Evolutionary conservation across 352 stramenopile species (phyloP), one percentile per base, ranked within the genome.

Genomic region (Phytophthora citricola): DNA sequence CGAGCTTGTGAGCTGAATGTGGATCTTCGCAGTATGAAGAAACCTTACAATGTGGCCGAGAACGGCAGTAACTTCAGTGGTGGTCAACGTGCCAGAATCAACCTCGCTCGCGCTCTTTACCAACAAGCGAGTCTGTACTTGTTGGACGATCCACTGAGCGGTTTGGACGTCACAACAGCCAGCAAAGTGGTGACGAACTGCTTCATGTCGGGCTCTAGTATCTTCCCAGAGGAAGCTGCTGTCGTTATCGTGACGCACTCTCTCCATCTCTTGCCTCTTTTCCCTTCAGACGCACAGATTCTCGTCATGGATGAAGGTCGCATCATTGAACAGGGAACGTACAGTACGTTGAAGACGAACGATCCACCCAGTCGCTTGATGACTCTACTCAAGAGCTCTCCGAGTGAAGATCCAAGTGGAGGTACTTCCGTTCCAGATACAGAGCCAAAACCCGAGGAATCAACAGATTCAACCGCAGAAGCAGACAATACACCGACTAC

Each of bases 131-230:
- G 39, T 8, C 55, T 98, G 11, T 95, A 95, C 32, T 58, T 98
- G n/a, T 56, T 98, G n/a, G 90, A 98, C 50, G 92, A 98, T 51
- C 87, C 89, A 2, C 73, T 97, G 8, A 95, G 83, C 22, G 87
- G 86, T 1, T 66, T 98, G 5, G 92, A 98, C 48, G 56, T 68
- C 2, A 76, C 64, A 11, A 95, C 87, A 12, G 79, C 84, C 2
- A 66, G 69, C 0, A 68, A 75, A 40, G 73, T 94, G 7, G 46
- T 95, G 2, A 58, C 32, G 5, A 79, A 78, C 24, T 87, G 77
- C 40, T 89, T 89, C 41, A 49, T 55, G 17, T 66, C 58, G 4
- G 61, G 70, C 41, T 80, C 55, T 44, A 74, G 61, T 10, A 54
- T 97, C 3, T 81, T 94, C 27, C 67, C 81, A 3, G 44, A 72